A percentile compares a stretch with the other conserved stretches of the same genome.
Conservation (phyloP, 345 rosid species). For the Microcos paniculata region DNA sequence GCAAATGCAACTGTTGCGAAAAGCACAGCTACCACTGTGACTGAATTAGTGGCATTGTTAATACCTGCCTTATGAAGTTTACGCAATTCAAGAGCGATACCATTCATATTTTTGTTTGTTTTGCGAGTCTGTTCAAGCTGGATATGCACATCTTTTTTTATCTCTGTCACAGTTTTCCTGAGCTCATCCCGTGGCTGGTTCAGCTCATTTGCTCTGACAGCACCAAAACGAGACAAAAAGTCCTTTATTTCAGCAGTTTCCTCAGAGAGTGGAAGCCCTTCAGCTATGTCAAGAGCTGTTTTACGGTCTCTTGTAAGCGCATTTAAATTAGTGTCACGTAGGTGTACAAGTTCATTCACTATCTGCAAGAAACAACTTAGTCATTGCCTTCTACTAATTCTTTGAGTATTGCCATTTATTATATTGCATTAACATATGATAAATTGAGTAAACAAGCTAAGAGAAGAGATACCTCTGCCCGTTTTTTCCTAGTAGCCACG, state of each 20-base stretch:
- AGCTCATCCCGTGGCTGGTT: slow-evolving; percentile 85
- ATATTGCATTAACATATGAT: neutral
- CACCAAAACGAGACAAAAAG: slow-evolving; percentile 61
- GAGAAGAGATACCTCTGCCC: slow-evolving; percentile 57
- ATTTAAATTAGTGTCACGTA: slow-evolving; percentile 73
- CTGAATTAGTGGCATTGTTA: slow-evolving; percentile 83
- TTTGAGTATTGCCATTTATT: neutral
- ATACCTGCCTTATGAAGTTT: slow-evolving; percentile 82
- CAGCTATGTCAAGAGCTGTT: slow-evolving; percentile 86
- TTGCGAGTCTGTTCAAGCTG: slow-evolving; percentile 90
- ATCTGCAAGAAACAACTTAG: slow-evolving; percentile 44
- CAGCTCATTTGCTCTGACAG: slow-evolving; percentile 66
- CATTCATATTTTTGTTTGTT: slow-evolving; percentile 77
- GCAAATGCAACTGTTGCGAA: slow-evolving; percentile 96
- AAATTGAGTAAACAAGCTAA: neutral
- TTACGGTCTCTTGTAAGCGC: slow-evolving; percentile 73
- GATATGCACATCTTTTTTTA: slow-evolving; percentile 71
- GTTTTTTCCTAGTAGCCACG: slow-evolving; percentile 84
- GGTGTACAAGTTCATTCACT: slow-evolving; percentile 60
- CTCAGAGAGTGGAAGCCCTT: slow-evolving; percentile 74
- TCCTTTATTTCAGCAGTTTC: slow-evolving; percentile 64
- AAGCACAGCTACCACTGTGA: slow-evolving; percentile 86
- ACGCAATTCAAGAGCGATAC: slow-evolving; percentile 75
- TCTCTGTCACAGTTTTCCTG: slow-evolving; percentile 69
- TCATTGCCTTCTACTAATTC: neutral